A percentile compares a stretch with the other conserved stretches of the same genome.
phyloP scores from a whole-genome alignment of 331 rosid genomes.

The Acacia pycnantha region DNA sequence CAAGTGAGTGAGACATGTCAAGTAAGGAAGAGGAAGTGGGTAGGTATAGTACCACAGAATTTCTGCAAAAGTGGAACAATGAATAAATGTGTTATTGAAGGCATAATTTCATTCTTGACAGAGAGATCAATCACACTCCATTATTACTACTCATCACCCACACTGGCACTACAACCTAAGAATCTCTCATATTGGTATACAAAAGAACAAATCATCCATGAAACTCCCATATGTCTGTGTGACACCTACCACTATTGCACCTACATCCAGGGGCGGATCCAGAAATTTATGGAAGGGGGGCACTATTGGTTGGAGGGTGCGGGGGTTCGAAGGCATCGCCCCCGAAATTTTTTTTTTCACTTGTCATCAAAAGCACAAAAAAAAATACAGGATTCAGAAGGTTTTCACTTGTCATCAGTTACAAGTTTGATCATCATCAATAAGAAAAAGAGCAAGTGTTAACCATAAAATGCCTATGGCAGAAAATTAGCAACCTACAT shows the following conservation, averaged over 20 bases:
- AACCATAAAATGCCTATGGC: too few relatives aligned
- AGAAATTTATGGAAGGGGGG: too few relatives aligned
- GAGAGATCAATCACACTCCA: slow-evolving; percentile 9
- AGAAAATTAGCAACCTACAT: too few relatives aligned
- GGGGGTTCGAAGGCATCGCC: too few relatives aligned
- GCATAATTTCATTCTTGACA: slow-evolving; percentile 6
- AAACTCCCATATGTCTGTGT: slow-evolving; percentile 6
- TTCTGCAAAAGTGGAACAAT: neutral
- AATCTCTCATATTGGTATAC: neutral
- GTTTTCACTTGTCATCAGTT: too few relatives aligned
- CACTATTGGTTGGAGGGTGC: too few relatives aligned
- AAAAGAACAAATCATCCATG: slow-evolving; percentile 18
- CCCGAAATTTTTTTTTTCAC: too few relatives aligned
- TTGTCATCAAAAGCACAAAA: too few relatives aligned
- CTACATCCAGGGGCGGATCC: too few relatives aligned
- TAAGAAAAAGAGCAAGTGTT: too few relatives aligned
- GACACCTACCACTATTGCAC: slow-evolving; percentile 8
- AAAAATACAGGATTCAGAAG: too few relatives aligned
- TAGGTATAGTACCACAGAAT: neutral
- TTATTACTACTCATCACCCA: slow-evolving; percentile 12
- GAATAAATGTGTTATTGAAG: neutral
- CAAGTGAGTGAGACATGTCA: neutral
- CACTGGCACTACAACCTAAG: neutral
- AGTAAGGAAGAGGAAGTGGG: neutral
- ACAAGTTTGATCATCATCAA: too few relatives aligned